Evolutionary conservation across 345 rosid genomes (phyloP), one percentile per base, ranked within the genome.

Genomic region (Toxicodendron radicans): DNA sequence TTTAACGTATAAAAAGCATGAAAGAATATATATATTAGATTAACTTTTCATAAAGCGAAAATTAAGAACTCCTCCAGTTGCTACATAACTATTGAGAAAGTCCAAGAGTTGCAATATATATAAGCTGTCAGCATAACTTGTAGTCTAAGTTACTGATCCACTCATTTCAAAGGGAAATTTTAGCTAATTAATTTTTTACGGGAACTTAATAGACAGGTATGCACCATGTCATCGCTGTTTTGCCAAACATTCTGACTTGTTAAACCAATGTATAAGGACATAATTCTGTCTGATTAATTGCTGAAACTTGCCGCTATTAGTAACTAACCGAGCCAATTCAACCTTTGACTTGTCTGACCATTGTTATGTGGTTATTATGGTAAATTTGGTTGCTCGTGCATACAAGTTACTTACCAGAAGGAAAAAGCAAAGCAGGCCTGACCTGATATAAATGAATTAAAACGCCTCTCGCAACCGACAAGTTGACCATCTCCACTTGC

Each of bases 401-500:
- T 13, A 17, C 53, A 10, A 45, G 2, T 20, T n/a, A n/a, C 11
- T 7, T 21, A 8, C 23, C 5, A 21, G 5, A 41, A 24, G 9
- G 23, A 54, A 56, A 63, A 10, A 72, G n/a, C n/a, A n/a, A n/a
- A n/a, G n/a, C 59, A 54, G 59, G 65, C 72, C 54, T 53, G 58
- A 61, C 72, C 12, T 65, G 72, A 58, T 64, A 20, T 64, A 17
- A 46, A 64, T 71, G 38, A 32, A 66, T 16, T 35, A 62, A 48
- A 60, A 32, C 66, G 23, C 53, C 69, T 52, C 62, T 68, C 41
- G 48, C 33, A 80, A 65, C 79, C 62, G 4, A 66, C 74, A 35
- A 68, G 77, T 79, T 80, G 86, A 79, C 84, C 71, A 45, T 72
- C 65, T 52, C 41, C 16, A 5, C 21, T 51, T 20, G 16, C 77